Conservation (phyloP, 176 grass and related monocot species). For the Tillandsia fasciculata region DNA sequence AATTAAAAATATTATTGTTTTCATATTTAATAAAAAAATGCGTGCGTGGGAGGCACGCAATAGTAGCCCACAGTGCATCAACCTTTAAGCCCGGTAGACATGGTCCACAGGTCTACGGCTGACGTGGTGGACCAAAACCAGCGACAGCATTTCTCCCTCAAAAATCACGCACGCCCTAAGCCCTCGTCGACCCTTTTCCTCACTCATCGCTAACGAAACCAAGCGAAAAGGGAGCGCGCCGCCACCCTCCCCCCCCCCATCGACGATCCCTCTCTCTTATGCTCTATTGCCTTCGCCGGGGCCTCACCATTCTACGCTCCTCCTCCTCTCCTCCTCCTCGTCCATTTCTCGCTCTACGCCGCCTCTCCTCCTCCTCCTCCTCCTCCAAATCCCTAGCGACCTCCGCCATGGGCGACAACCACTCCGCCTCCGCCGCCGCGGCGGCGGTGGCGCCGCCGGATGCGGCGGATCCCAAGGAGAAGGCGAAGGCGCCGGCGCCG, state of each 20-base stretch:
- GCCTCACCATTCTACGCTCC: constrained; percentile 25
- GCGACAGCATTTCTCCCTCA: too few species aligned
- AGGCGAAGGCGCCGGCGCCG: constrained; percentile 16
- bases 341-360: background rate
- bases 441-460: background rate
- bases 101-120: too few species aligned
- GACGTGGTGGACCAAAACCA: too few species aligned
- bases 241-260: background rate
- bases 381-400: constrained; percentile 10
- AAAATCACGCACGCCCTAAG: too few species aligned
- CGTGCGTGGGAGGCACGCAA: too few species aligned
- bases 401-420: constrained; percentile 33
- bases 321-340: background rate
- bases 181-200: too few species aligned
- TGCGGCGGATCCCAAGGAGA: constrained; percentile 6
- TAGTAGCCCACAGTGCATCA: too few species aligned
- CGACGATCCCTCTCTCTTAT: constrained; percentile 24
- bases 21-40: too few species aligned
- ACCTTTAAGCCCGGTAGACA: too few species aligned
- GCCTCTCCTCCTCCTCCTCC: constrained; percentile 6
- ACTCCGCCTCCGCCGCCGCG: constrained; percentile 5
- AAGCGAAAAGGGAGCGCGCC: background rate
- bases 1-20: too few species aligned
- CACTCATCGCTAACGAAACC: too few species aligned
- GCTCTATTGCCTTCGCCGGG: constrained; percentile 40